Percentiles rank a stretch among this genome's conserved stretches.
phyloP scores from a whole-genome alignment of 2,329 filamentous ascomycete genomes.

The Phyllachora maydis region DNA sequence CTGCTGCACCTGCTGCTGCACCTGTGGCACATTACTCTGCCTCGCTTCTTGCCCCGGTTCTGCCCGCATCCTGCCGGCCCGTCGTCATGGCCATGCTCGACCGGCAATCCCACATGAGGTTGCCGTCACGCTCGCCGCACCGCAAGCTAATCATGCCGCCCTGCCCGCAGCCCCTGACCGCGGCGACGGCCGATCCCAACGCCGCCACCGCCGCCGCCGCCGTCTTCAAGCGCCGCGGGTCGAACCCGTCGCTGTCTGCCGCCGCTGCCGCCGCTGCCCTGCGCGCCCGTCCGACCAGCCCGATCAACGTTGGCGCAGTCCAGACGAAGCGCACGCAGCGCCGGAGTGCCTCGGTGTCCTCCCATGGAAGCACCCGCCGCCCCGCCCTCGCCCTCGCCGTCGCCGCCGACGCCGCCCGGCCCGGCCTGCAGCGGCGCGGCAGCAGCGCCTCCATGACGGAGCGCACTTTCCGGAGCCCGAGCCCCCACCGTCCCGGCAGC shows the following conservation, averaged over 20 bases:
- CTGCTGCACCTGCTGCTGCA: too few relatives aligned
- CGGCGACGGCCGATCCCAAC: constrained; percentile 44
- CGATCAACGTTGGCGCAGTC: constrained; percentile 60
- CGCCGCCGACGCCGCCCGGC: too few relatives aligned
- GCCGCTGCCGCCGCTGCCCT: constrained; percentile 77
- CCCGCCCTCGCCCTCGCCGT: too few relatives aligned
- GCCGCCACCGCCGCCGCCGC: constrained; percentile 65
- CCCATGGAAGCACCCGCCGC: constrained; percentile 24
- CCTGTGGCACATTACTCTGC: too few relatives aligned
- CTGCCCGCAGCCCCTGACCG: constrained; percentile 43
- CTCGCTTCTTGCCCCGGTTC: too few relatives aligned
- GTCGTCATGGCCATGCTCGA: too few relatives aligned
- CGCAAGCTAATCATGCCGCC: too few relatives aligned
- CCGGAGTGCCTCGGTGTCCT: constrained; percentile 52
- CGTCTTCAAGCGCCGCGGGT: constrained; percentile 51
- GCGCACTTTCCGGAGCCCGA: constrained; percentile 67
- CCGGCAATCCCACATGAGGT: too few relatives aligned
- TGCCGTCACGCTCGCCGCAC: too few relatives aligned
- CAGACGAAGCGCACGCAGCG: constrained; percentile 73
- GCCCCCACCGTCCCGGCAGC: constrained; percentile 27
- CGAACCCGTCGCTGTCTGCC: constrained; percentile 50
- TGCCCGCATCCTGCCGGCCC: too few relatives aligned
- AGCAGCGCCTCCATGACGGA: constrained; percentile 76
- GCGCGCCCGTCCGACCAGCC: constrained; percentile 55
- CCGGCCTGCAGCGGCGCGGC: constrained; percentile 36